Conservation (phyloP, 345 rosid genomes). For the Citrus cavaleriei region DNA sequence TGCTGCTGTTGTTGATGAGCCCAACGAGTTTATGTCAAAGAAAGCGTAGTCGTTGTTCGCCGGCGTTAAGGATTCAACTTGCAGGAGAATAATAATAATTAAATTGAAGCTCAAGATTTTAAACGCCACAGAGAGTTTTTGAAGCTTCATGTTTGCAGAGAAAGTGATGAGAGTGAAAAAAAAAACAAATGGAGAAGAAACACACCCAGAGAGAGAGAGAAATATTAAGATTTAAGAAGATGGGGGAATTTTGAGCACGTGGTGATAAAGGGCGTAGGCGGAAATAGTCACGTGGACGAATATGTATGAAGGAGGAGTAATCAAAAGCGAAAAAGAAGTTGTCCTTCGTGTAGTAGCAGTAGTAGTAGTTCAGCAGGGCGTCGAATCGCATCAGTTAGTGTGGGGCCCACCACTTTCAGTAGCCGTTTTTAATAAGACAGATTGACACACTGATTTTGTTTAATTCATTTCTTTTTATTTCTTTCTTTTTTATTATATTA, state of each 20-base stretch:
- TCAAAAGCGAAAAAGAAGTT: neutral
- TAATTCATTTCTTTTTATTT: neutral
- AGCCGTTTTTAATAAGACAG: neutral
- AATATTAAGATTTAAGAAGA: too few species aligned
- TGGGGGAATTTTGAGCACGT: conserved; percentile 35
- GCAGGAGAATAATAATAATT: neutral
- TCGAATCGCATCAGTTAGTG: conserved; percentile 7
- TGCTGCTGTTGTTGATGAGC: neutral
- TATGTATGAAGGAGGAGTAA: neutral
- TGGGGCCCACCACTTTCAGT: conserved; percentile 24
- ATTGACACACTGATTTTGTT: neutral
- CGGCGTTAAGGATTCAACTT: conserved; percentile 1
- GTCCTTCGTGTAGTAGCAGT: neutral
- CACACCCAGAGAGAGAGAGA: neutral
- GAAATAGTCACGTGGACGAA: conserved; percentile 37
- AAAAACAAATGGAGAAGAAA: too few species aligned
- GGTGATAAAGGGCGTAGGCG: conserved; percentile 13
- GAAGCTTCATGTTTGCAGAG: conserved; percentile 14
- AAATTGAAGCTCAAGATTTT: neutral
- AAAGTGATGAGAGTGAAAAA: neutral
- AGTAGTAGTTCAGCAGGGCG: neutral
- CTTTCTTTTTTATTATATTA: neutral
- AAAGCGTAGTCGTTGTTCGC: conserved; percentile 4
- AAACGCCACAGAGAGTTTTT: neutral
- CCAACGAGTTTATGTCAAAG: conserved; percentile 12